phyloP scores from a whole-genome alignment of 176 grass and related monocot genomes.

The Oryza glaberrima region DNA sequence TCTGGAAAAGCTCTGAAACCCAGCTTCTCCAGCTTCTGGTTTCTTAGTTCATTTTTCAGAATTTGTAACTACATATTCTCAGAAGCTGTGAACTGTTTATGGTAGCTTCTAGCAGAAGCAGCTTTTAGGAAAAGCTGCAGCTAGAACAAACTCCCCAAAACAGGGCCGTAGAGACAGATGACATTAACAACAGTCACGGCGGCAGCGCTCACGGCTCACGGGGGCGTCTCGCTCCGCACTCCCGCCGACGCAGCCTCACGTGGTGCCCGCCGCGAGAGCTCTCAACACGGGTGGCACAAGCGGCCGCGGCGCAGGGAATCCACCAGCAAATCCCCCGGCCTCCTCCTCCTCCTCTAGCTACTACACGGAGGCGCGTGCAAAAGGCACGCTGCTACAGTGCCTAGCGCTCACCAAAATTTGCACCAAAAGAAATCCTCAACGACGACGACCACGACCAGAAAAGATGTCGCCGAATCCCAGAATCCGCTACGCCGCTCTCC shows the following conservation, averaged over 20 bases:
- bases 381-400: neutral
- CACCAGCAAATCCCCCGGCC: too few relatives aligned
- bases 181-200: too few relatives aligned
- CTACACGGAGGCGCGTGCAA: neutral
- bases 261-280: neutral
- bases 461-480: constrained; percentile 7
- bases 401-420: neutral
- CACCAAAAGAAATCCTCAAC: neutral
- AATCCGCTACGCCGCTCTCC: neutral
- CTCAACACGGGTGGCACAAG: constrained; percentile 8
- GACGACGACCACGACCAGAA: neutral
- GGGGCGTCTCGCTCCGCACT: neutral
- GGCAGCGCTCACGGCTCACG: too few relatives aligned
- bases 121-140: too few relatives aligned
- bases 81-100: too few relatives aligned
- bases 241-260: neutral
- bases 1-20: too few relatives aligned
- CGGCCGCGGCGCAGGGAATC: constrained; percentile 3
- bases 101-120: too few relatives aligned
- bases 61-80: too few relatives aligned
- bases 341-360: neutral
- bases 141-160: too few relatives aligned
- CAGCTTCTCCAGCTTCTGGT: too few relatives aligned
- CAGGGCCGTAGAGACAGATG: too few relatives aligned
- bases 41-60: too few relatives aligned